Base-by-base conservation (phyloP, 176 grass and related monocot species). In the Metroxylon sagu region DNA sequence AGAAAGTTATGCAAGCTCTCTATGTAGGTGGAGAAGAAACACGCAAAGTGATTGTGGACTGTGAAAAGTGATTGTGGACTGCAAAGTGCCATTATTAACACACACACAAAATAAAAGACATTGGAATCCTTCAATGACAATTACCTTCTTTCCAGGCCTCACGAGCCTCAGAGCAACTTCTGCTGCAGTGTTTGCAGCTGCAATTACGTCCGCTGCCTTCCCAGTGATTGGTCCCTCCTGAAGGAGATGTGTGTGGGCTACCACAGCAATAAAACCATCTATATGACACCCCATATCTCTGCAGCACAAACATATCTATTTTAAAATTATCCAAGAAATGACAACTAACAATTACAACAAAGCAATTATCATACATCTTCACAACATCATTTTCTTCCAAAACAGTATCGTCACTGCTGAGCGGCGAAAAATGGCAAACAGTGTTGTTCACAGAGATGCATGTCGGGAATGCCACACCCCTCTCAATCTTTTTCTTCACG, bases 191-290 rank as follows among this genome's bases (percentile, higher is more conserved):
- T 93, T 93, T 15, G 88, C 79, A 64, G 94, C 94, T 63, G 82
- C 85, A 79, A 98, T 75, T 57, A 98, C 85, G 86, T 98, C 88
- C 31, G 85, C 88, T 30, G 85, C 85, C 59, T 76, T 86, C 68
- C 94, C 94, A 10, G 82, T 83, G 64, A 98, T 66, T 17, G 71
- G 79, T 15, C 88, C 94, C 52, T 74, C 72, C 16, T 76, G 71
- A 69, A 98, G 85, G 1, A 93, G 82, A 54, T 89, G 88, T 25
- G 94, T 93, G 60, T 98, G 94, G n/a, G 85, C 94, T 21, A 98
- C 88, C 59, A 98, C 94, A 28, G 94, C 88, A 65, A 98, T 98
- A 89, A 98, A 98, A 25, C 94, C 94, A 86, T 98, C 94, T 73
- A 98, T 89, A 71, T 98, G 94, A 23, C 87, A 91, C n/a, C 81